Base-by-base conservation (phyloP, 768 basidiomycete species). In the Tylopilus vinaceipallidus region DNA sequence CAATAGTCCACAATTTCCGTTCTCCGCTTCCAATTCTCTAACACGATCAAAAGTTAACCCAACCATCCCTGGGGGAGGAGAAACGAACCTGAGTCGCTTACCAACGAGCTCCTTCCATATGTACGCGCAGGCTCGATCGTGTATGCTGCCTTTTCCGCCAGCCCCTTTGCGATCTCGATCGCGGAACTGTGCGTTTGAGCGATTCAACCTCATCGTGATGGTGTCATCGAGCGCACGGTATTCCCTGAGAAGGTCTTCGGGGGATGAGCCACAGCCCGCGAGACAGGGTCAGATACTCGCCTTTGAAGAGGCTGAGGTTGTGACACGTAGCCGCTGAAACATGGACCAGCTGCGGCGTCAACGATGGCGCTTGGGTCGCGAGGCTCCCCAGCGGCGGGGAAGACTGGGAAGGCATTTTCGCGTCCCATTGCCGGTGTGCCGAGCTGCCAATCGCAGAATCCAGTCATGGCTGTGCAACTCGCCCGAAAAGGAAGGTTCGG, bases 101-200 rank as follows among this genome's bases (percentile, higher is more conserved):
- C 90, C 85, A 50, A 88, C 77, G 53, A 93, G 73, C 60, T 92
- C 85, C 58, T 77, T 75, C 90, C 91, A 92, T 34, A 92, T 67
- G 55, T 83, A 76, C 10, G 78, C 75, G 66, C 90, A 93, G 42
- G 88, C 83, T 63, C 83, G 80, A 46, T 88, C 86, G 62, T 90
- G 83, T 39, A 84, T 67, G 49, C 71, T 85, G 13, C 75, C 79
- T 43, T 69, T 74, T 29, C 71, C 69, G 37, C 60, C 67, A 20
- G 67, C 56, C 11, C 77, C 77, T 42, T 69, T 57, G 23, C 88
- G 79, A 57, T 88, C 82, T 54, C 77, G 75, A 70, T 92, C 91
- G 44, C 88, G 78, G 67, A 85, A 82, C 45, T 82, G 76, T 5
- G 90, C 90, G 49, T 78, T 80, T 33, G 88, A 85, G 42, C 90